These are phyloP conservation scores for Harringtonia aguacate DNA, from an alignment of 2,329 filamentous ascomycete species.

Conservation along the genomic window DNA sequence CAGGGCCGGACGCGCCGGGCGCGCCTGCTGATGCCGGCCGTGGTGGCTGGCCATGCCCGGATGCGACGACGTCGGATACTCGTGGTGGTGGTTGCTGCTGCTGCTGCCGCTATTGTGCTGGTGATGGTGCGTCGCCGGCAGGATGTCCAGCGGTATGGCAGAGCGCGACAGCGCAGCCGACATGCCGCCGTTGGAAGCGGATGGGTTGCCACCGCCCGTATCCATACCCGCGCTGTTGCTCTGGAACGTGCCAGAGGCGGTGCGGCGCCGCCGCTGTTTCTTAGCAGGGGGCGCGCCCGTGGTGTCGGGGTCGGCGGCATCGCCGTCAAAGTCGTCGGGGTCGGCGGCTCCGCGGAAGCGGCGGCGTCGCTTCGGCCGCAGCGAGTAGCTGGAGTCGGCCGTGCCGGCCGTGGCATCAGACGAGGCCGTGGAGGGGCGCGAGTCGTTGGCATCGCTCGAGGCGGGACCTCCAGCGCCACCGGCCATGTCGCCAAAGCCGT, in stretches of 20 bases:
- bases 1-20: slow-evolving; percentile 3
- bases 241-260: no score
- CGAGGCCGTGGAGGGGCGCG: slow-evolving; percentile 40
- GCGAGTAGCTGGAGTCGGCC: slow-evolving; percentile 40
- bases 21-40: neutral
- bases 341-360: slow-evolving; percentile 24
- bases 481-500: no score
- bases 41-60: neutral
- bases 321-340: slow-evolving; percentile 17
- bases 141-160: no score
- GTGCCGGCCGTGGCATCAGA: slow-evolving; percentile 33
- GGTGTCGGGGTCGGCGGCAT: slow-evolving; percentile 7
- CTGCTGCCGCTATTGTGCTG: no score
- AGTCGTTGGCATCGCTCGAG: slow-evolving; percentile 25
- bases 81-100: no score
- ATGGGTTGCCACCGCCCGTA: no score
- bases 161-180: no score
- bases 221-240: no score
- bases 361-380: slow-evolving; percentile 40
- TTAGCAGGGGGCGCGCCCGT: slow-evolving; percentile 13
- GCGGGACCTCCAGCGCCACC: no score
- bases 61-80: no score
- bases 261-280: slow-evolving; percentile 12
- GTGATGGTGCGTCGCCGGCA: no score
- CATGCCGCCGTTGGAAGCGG: no score